Percentiles rank a stretch among this genome's conserved stretches.
Conservation (phyloP, 768 basidiomycete species). For the Macrocybe gigantea region DNA sequence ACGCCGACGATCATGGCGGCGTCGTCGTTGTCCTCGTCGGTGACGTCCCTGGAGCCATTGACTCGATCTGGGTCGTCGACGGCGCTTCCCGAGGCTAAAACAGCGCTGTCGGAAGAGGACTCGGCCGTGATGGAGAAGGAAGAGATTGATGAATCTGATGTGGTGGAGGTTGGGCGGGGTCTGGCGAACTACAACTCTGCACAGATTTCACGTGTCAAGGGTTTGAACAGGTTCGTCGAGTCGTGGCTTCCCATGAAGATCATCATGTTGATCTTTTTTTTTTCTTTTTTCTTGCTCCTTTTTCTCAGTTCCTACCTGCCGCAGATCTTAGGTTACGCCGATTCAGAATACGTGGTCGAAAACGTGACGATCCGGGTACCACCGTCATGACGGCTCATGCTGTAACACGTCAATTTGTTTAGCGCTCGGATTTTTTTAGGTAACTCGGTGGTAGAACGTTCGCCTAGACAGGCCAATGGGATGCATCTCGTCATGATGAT, state of each 20-base stretch:
- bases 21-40: constrained; percentile 38
- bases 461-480: constrained; percentile 13
- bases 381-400: constrained; percentile 23
- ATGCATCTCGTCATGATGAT: constrained; percentile 5
- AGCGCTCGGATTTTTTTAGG: neutral
- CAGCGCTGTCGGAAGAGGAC: constrained; percentile 24
- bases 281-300: constrained; percentile 8
- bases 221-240: constrained; percentile 77
- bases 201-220: constrained; percentile 85
- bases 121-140: constrained; percentile 17
- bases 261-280: neutral
- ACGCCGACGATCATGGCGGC: constrained; percentile 45
- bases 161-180: constrained; percentile 89
- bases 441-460: constrained; percentile 11
- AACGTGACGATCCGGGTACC: constrained; percentile 77
- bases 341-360: constrained; percentile 96
- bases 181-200: constrained; percentile 94
- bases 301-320: constrained; percentile 67
- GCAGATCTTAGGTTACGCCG: constrained; percentile 84
- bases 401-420: constrained; percentile 2
- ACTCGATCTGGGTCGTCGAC: constrained; percentile 33
- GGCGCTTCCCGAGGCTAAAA: constrained; percentile 23
- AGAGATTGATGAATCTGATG: constrained; percentile 49
- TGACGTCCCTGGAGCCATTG: constrained; percentile 39
- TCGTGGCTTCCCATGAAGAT: no score